Base-by-base conservation (phyloP, 2,329 filamentous ascomycete species). In the Epichloe sibirici region DNA sequence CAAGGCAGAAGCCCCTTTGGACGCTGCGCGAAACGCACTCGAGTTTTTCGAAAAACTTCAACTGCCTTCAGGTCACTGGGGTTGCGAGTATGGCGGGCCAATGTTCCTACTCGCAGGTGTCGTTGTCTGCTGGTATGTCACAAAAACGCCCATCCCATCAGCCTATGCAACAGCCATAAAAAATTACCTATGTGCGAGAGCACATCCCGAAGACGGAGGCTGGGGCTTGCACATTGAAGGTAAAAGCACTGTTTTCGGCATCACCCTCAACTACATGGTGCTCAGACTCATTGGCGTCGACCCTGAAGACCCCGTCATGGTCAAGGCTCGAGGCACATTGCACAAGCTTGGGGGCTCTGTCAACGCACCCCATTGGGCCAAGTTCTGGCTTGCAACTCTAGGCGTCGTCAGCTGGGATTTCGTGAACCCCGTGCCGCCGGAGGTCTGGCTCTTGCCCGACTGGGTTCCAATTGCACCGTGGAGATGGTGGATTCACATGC, bases 401-500 rank as follows among this genome's bases (percentile, higher is more conserved):
- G 90, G 90, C 15, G 79, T 97, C 4, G 83, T 83, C 64, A 74
- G 85, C 31, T 98, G 91, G 90, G 89, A 95, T 52, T 83, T 93
- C 54, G 90, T 97, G 59, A 98, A 97, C 61, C 93, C 93, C 0
- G 83, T 93, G 2, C 93, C 93, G 1, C 88, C 93, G 0, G 93
- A 98, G 71, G 68, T 97, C 45, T 98, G 93, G 93, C 75, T 95
- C 42, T 71, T 96, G 3, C 90, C 90, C 0, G 88, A 95, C 66
- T 95, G 89, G 89, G 78, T 89, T 3, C 90, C 90, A 1, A 78
- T 95, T 63, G 83, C 89, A 5, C 91, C 91, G 0, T 95, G 90
- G 89, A 76, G 89, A 58, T 96, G 91, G 90, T 96, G 90, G 91
- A 88, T 97, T 62, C 93, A 98, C 62, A 96, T 96, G 68, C 88